Conservation (phyloP, 2,329 filamentous ascomycete genomes). For the Penicillium sp. region DNA sequence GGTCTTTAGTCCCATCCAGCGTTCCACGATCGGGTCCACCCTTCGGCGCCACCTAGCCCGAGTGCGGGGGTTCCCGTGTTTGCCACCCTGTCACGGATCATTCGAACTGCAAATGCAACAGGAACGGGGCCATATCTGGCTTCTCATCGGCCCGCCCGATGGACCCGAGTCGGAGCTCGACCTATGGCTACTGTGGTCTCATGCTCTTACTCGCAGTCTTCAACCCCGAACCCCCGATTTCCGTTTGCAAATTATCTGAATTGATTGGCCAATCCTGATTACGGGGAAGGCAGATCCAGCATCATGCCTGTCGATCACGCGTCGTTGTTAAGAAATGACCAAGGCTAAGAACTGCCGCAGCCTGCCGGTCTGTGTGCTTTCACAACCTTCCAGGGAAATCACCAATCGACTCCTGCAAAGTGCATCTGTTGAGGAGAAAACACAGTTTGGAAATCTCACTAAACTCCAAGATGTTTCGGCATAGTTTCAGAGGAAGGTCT, state of each 20-base stretch:
- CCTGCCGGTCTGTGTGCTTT: not conserved
- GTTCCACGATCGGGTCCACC: not conserved
- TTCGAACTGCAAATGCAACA: not conserved
- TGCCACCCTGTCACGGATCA: not conserved
- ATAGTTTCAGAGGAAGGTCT: conserved; percentile 22
- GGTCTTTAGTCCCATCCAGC: too few species aligned
- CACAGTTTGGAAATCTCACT: not conserved
- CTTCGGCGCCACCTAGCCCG: not conserved
- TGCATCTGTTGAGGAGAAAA: not conserved
- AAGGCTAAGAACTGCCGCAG: not conserved
- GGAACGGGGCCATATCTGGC: too few species aligned
- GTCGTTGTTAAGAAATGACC: not conserved
- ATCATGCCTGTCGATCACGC: not conserved
- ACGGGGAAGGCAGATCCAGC: not conserved
- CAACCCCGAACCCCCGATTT: conserved; percentile 1
- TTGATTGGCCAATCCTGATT: not conserved
- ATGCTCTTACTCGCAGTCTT: not conserved
- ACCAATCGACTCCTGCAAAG: not conserved
- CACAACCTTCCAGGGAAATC: not conserved
- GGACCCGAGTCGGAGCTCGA: not conserved
- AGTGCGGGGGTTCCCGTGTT: not conserved
- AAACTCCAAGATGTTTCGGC: conserved; percentile 15
- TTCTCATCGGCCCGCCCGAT: not conserved
- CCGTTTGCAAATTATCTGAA: not conserved
- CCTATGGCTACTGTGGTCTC: not conserved